Base-by-base conservation (phyloP, 2,329 filamentous ascomycete genomes). In the Penicillium sp. region DNA sequence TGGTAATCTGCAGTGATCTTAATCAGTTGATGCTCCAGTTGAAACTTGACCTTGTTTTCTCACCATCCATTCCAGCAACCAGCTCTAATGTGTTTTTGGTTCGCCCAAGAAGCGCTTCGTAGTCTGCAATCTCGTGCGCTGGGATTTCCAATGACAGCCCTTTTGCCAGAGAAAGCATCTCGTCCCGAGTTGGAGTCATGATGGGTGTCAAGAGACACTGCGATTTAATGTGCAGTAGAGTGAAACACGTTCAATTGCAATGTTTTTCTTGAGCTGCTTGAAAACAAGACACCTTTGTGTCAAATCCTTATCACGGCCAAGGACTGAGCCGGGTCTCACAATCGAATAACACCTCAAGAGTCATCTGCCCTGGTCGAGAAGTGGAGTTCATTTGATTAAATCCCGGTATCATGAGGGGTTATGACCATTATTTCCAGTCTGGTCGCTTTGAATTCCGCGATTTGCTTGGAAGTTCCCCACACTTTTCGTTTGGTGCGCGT, bases 61-160 rank as follows among this genome's bases (percentile, higher is more conserved):
- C 17, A 63, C 4, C 71, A 76, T 10, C 80, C 68, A 36, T 68
- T 78, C 60, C 75, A 75, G 35, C 74, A 74, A 6, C 70, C 56
- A 7, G 81, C 69, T 25, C 74, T 61, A 25, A 62, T 10, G 67
- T 71, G 48, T 65, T 69, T 48, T 65, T 65, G 19, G 51, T 73
- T 62, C 73, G 70, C 67, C 67, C 66, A 5, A 66, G 64, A 38
- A 62, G 63, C 52, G 68, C 66, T 14, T 53, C 49, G 42, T 56
- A 56, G 43, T 56, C 54, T n/a, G 17, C 42, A 17, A 56, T 40
- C 37, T 56, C 49, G 48, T 56, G 35, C 8, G 53, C 38, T 8
- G 38, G 19, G 3, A 41, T 41, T 16, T 41, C 22, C 4, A 41
- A 41, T 41, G 38, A 26, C 6, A 41, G 22, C 25, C 22, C 38